Conservation (phyloP, 225 moss, liverwort and hornwort species). For the Pleurozium schreberi region DNA sequence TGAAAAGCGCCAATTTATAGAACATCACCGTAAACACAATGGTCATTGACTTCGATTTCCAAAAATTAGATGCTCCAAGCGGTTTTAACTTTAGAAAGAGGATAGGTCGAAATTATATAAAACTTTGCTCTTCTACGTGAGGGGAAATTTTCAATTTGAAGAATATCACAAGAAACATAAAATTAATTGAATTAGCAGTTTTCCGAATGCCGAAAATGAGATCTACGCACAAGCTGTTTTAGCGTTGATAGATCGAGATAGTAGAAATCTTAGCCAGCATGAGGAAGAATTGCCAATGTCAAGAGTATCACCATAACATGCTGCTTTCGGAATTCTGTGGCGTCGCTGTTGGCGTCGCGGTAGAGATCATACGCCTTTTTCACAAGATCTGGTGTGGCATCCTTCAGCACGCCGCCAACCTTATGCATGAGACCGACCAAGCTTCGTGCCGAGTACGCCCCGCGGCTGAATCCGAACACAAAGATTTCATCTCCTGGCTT, state of each 20-base stretch:
- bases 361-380: constrained; percentile 18
- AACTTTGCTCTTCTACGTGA: too few species aligned
- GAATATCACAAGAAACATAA: not conserved
- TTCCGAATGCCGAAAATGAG: not conserved
- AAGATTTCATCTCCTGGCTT: constrained; percentile 16
- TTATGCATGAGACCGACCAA: constrained; percentile 31
- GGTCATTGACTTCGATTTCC: not conserved
- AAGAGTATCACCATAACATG: not conserved
- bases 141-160: not conserved
- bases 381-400: constrained; percentile 3
- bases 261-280: not conserved
- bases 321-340: not conserved
- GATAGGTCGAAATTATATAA: not conserved
- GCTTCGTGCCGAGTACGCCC: constrained; percentile 36
- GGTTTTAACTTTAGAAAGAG: not conserved
- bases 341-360: constrained; percentile 6
- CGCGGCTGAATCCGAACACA: constrained; percentile 35
- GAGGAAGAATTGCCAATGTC: not conserved
- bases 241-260: not conserved
- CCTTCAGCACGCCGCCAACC: constrained; percentile 13
- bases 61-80: not conserved
- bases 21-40: not conserved
- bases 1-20: not conserved
- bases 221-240: not conserved
- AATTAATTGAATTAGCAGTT: not conserved